Conservation (phyloP, 495 filamentous ascomycete genomes). For the Penicillium canariense region DNA sequence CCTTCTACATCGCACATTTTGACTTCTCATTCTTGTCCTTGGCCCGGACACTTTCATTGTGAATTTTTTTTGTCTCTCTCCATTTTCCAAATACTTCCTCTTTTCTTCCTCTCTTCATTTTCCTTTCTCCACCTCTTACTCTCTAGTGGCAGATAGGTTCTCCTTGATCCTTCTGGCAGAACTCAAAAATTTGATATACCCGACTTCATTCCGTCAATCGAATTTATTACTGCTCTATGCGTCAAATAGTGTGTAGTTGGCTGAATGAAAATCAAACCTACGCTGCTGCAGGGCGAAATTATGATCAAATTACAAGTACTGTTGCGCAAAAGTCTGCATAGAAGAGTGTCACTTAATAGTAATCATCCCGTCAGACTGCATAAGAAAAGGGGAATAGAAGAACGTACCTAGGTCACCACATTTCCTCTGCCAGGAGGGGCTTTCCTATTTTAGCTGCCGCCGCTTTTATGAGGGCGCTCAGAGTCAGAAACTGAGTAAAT, state of each 20-base stretch:
- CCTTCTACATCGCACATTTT: background rate
- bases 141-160: conserved; percentile 12
- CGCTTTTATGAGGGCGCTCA: conserved; percentile 25
- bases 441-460: conserved; percentile 18
- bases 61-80: conserved; percentile 16
- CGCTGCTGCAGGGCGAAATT: background rate
- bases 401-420: no score
- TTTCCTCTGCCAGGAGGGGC: conserved; percentile 7
- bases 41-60: conserved; percentile 11
- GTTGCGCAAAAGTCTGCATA: no score
- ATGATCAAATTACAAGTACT: background rate
- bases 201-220: conserved; percentile 1
- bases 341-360: no score
- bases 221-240: background rate
- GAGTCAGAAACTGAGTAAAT: no score
- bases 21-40: conserved; percentile 8
- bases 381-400: no score
- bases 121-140: background rate
- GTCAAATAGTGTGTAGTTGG: background rate
- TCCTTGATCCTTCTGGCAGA: conserved; percentile 1
- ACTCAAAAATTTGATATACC: conserved; percentile 26
- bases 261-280: background rate
- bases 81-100: conserved; percentile 4
- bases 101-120: background rate
- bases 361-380: no score